Conservation (phyloP, 176 grass and related monocot species). For the Paspalum vaginatum region DNA sequence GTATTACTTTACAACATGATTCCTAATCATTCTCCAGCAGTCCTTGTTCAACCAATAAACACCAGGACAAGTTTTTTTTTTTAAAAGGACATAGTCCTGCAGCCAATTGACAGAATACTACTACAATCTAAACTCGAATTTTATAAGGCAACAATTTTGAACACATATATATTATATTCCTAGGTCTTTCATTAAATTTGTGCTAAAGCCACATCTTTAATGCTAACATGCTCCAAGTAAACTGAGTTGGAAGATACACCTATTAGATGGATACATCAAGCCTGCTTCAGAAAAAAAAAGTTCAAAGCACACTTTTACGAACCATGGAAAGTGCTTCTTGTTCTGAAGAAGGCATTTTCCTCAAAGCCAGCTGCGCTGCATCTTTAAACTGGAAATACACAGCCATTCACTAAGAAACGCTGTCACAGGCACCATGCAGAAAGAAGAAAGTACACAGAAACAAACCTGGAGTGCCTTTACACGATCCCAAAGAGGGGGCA, state of each 20-base stretch:
- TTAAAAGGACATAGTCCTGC: too few relatives aligned
- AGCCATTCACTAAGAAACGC: constrained; percentile 24
- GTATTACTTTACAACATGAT: neutral
- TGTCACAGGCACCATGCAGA: constrained; percentile 19
- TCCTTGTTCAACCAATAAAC: neutral
- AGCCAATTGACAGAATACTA: neutral
- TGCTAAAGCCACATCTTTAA: neutral
- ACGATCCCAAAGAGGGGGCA: constrained; percentile 92
- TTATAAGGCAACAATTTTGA: neutral
- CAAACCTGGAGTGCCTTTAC: constrained; percentile 96
- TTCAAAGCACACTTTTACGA: constrained; percentile 39
- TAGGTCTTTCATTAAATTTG: neutral
- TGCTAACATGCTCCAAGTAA: constrained; percentile 10
- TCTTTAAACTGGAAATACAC: constrained; percentile 84
- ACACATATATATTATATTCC: neutral
- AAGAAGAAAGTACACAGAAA: constrained; percentile 31
- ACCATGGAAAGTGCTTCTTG: constrained; percentile 96
- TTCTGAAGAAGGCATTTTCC: constrained; percentile 98
- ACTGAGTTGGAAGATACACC: neutral
- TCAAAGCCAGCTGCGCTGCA: constrained; percentile 95
- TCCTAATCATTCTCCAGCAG: neutral
- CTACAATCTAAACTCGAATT: neutral
- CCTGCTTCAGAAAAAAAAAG: constrained; percentile 1
- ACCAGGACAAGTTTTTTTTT: neutral
- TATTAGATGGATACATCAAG: neutral